A percentile compares a stretch with the other conserved stretches of the same genome.
These are phyloP conservation scores for Scheffersomyces parashehatae DNA, from an alignment of 1,139 yeast genomes.

Conservation along the genomic window DNA sequence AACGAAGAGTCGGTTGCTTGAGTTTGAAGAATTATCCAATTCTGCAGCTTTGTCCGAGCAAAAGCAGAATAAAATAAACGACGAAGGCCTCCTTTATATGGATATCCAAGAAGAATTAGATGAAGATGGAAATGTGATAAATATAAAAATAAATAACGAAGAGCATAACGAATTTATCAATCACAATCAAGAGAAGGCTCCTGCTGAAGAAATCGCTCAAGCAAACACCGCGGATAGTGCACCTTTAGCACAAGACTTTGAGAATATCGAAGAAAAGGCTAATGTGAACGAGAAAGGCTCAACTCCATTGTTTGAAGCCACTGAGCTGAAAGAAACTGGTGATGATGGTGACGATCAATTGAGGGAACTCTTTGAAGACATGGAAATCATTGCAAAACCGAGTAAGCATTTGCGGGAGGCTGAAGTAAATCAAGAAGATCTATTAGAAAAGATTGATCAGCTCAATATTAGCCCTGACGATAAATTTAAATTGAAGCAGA, in stretches of 20 bases:
- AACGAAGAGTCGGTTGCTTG: constrained; percentile 16
- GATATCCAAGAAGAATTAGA: constrained; percentile 86
- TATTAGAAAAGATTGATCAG: constrained; percentile 29
- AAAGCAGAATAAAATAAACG: constrained; percentile 19
- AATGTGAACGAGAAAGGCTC: constrained; percentile 1
- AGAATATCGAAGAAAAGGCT: constrained; percentile 9
- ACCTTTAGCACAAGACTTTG: constrained; percentile 3
- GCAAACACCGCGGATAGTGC: constrained; percentile 8
- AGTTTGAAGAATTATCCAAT: not conserved
- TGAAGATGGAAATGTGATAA: constrained; percentile 69
- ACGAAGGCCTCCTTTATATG: constrained; percentile 60
- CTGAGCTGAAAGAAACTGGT: constrained; percentile 6
- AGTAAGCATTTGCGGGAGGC: not conserved
- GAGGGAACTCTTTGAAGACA: constrained; percentile 47
- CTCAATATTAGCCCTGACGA: constrained; percentile 52
- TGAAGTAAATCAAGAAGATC: constrained; percentile 17
- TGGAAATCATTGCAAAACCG: constrained; percentile 36
- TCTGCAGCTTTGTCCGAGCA: constrained; percentile 1
- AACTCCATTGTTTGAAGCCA: not conserved
- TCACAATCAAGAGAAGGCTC: not conserved
- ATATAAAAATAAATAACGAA: constrained; percentile 31
- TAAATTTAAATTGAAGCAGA: constrained; percentile 43
- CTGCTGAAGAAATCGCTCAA: not conserved
- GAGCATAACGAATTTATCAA: not conserved
- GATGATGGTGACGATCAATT: constrained; percentile 32